Base-by-base conservation (phyloP, 192 early-diverging fungal genomes). In the Backusella tarrabulga region DNA sequence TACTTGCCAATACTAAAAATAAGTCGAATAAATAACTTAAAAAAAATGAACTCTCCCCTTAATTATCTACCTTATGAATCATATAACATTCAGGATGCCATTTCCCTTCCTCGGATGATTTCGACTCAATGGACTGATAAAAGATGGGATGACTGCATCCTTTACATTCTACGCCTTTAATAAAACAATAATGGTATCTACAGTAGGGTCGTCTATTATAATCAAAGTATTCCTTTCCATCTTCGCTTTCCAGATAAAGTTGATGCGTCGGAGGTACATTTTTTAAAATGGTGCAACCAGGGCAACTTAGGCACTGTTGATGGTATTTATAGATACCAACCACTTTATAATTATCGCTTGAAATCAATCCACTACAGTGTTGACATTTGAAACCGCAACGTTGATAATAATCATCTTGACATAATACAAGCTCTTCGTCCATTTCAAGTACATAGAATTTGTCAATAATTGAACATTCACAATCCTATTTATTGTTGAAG, bases 61-160 rank as follows among this genome's bases (percentile, higher is more conserved):
- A 34, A 35, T 35, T 35, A 34, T 68, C 19, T 42, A 90, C 88
- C 85, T 95, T 94, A 82, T 92, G 92, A 68, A 97, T 94, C 94
- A 96, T 96, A 85, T 95, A 97, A 80, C 95, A 97, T 77, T 94
- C 92, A 5, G 94, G 93, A 80, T 97, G 95, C 95, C 95, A 97
- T 72, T 92, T 67, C 34, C 63, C 50, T 11, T 60, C 91, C 92
- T 91, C 56, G 6, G 29, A 56, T 84, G 83, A 26, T 85, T 77
- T 71, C 72, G 90, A 88, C 81, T 96, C 92, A 76, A 95, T 84
- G 83, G 91, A 96, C 73, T 92, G 92, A 83, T 93, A 88, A 77
- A 96, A 85, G 38, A 97, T 92, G 29, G 92, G 88, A 35, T 90
- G 91, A 67, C 89, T 83, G 79, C 95, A 97, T n/a, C 93, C 94